phyloP scores from a whole-genome alignment of 192 early-diverging fungal genomes.

The Backusella circina region DNA sequence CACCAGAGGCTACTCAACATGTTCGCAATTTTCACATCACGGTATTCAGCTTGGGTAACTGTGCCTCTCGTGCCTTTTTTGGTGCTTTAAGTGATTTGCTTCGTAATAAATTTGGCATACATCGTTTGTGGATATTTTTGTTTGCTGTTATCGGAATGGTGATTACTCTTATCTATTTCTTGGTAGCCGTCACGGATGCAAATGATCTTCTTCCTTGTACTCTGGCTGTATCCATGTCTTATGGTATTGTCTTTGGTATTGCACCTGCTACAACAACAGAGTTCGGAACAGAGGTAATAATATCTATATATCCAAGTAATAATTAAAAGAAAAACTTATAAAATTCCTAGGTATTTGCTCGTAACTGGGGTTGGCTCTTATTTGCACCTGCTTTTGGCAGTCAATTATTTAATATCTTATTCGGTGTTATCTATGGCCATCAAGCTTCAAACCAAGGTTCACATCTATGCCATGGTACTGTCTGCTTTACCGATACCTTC shows the following conservation, averaged over 20 bases:
- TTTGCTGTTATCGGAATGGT: conserved; percentile 7
- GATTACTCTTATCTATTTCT: conserved; percentile 6
- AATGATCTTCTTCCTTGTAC: conserved; percentile 21
- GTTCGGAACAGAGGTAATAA: conserved; percentile 25
- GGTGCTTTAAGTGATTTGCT: conserved; percentile 23
- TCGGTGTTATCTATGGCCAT: conserved; percentile 27
- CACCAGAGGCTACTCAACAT: conserved; percentile 10
- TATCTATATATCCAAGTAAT: neutral
- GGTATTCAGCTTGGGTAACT: conserved; percentile 26
- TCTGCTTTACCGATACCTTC: conserved; percentile 23
- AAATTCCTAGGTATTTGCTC: conserved; percentile 26
- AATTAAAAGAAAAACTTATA: neutral
- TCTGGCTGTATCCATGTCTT: conserved; percentile 15
- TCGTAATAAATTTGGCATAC: conserved; percentile 19
- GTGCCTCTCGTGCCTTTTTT: conserved; percentile 25
- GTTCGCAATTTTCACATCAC: conserved; percentile 20
- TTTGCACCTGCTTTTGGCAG: conserved; percentile 35
- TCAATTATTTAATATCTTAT: conserved; percentile 30
- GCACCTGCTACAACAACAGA: conserved; percentile 28
- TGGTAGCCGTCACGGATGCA: conserved; percentile 2
- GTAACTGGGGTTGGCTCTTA: conserved; percentile 35
- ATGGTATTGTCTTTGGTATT: conserved; percentile 31
- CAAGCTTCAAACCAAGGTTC: conserved; percentile 24
- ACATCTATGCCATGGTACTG: conserved; percentile 19
- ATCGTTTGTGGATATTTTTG: conserved; percentile 32